Base-by-base conservation (phyloP, 140 eudicot species). In the Anethum foeniculum region DNA sequence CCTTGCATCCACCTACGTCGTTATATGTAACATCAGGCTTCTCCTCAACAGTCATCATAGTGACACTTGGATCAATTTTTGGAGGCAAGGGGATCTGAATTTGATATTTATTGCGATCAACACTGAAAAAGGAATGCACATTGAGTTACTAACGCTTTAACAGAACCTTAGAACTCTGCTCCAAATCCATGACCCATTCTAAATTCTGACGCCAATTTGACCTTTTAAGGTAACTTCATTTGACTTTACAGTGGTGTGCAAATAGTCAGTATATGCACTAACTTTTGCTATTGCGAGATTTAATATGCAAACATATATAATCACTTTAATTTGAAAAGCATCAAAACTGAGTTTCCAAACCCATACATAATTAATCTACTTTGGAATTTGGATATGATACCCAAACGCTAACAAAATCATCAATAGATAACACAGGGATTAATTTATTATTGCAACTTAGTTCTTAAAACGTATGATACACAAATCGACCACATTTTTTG, bases 1-100 rank as follows among this genome's bases (percentile, higher is more conserved):
- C 99, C 86, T 96, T 96, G 41, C 99, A 96, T 75, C 99, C 99
- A 74, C 99, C 98, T 49, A 96, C 99, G 79, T 96, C 99, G 80
- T 96, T 93, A 81, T 96, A 96, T 52, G 99, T 93, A 76, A 96
- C 99, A 81, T 96, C 99, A 30, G 99, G 99, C 79, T 96, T 96
- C 84, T 96, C 98, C 83, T 96, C 99, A 44, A 96, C 99, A 1
- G 99, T 93, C 99, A 96, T 93, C 99, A 96, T 96, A 54, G 99
- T 96, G 49, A 93, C 99, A 83, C 97, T 96, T 75, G 98, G 99
- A 84, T 96, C 98, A 84, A 96, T 93, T 86, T 96, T 96, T 21
- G 99, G 98, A n/a, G 99, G 98, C 83, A 96, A 84, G 1, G 99
- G 99, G 80, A 96, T 96, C 87, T 96, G 98, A 78, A 96, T 93